These are phyloP conservation scores for Tephrocybe sp. DNA, from an alignment of 768 basidiomycete genomes.

Conservation along the genomic window DNA sequence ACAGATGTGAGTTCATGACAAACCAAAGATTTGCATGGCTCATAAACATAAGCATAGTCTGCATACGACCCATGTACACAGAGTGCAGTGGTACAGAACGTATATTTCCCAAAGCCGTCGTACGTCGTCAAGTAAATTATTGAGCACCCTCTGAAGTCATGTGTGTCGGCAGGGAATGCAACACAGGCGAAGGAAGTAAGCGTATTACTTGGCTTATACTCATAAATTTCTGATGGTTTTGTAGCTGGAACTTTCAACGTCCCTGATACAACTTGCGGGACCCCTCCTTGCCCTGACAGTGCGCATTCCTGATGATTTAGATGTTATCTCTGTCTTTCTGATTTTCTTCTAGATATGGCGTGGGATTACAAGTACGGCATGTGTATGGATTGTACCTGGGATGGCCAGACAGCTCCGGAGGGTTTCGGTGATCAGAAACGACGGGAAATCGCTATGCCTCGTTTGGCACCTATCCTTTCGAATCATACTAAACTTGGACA, in stretches of 20 bases:
- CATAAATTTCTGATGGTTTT: background rate
- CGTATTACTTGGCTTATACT: background rate
- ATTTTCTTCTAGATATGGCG: background rate
- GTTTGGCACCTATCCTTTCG: too few species aligned
- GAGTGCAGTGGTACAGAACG: background rate
- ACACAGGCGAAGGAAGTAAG: background rate
- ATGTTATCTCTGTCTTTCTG: background rate
- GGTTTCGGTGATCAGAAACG: background rate
- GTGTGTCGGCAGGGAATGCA: background rate
- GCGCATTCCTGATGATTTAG: background rate
- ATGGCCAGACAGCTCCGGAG: background rate
- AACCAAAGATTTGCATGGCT: background rate
- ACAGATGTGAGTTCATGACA: background rate
- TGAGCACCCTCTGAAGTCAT: background rate
- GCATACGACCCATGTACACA: background rate
- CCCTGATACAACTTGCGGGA: background rate
- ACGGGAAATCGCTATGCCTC: background rate
- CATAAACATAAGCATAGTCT: background rate
- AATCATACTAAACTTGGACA: too few species aligned
- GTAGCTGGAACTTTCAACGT: background rate
- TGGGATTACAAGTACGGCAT: background rate
- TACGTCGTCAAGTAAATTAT: background rate
- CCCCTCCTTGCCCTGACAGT: background rate
- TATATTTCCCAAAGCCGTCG: background rate
- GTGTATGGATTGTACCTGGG: background rate